Evolutionary conservation across 192 early-diverging fungal genomes (phyloP).

Genomic region (Podila verticillata): DNA sequence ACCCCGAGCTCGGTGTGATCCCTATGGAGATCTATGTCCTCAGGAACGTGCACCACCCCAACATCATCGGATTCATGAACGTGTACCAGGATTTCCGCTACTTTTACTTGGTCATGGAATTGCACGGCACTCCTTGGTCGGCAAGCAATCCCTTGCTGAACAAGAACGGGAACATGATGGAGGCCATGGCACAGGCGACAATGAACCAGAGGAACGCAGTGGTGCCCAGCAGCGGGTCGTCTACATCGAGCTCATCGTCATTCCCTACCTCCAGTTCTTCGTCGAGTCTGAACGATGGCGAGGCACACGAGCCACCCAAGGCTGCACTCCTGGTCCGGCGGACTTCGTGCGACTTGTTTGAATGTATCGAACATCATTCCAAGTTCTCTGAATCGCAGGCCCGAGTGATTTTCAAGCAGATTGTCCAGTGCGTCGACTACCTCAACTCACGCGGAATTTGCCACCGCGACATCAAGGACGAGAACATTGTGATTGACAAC

Average conservation of each 20-base stretch:
- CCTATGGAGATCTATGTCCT: conserved; percentile 68
- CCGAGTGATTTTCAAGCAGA: conserved; percentile 74
- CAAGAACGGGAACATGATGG: conserved; percentile 29
- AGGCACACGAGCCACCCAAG: conserved; percentile 21
- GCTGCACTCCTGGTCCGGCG: conserved; percentile 57
- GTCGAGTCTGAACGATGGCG: conserved; percentile 22
- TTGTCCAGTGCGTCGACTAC: conserved; percentile 71
- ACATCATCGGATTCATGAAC: conserved; percentile 71
- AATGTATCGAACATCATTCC: conserved; percentile 76
- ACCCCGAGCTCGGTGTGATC: conserved; percentile 54
- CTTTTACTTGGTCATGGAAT: conserved; percentile 68
- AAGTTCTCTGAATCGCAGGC: conserved; percentile 73
- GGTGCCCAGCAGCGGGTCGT: conserved; percentile 16
- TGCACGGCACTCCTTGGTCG: conserved; percentile 66
- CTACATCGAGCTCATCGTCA: conserved; percentile 24
- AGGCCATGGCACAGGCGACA: conserved; percentile 43
- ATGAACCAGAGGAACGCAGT: conserved; percentile 12
- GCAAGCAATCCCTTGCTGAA: conserved; percentile 32
- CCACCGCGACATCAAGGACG: conserved; percentile 87
- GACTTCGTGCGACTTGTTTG: conserved; percentile 76
- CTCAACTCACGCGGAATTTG: conserved; percentile 71
- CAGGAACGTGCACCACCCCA: conserved; percentile 62
- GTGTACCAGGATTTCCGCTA: conserved; percentile 54
- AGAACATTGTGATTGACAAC: conserved; percentile 73
- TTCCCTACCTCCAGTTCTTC: conserved; percentile 26